These are phyloP conservation scores for Bertia moriformis DNA, from an alignment of 2,329 filamentous ascomycete genomes.

Conservation along the genomic window DNA sequence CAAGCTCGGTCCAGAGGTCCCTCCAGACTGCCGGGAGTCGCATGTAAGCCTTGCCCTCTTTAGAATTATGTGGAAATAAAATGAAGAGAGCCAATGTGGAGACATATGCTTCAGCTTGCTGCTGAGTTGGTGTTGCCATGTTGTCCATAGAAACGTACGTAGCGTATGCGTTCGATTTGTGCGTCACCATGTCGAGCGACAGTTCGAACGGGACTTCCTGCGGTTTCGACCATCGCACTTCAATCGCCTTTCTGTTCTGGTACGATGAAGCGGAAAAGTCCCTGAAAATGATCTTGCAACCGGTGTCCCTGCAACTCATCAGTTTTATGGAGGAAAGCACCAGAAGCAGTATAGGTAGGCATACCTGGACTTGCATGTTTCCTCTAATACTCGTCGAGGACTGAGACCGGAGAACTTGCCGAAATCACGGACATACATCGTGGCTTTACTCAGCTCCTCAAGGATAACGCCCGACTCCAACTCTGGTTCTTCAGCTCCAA, in stretches of 20 bases:
- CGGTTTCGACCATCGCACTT: conserved; percentile 65
- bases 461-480: conserved; percentile 39
- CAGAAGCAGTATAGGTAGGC: conserved; percentile 43
- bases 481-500: conserved; percentile 47
- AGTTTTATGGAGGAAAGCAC: conserved; percentile 71
- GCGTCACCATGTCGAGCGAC: conserved; percentile 20
- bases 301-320: conserved; percentile 68
- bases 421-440: conserved; percentile 63
- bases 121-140: conserved; percentile 58
- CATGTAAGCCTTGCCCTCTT: conserved; percentile 74
- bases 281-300: conserved; percentile 51
- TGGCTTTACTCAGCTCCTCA: conserved; percentile 34
- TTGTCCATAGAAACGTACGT: conserved; percentile 37
- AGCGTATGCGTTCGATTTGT: conserved; percentile 15
- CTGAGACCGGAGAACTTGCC: conserved; percentile 66
- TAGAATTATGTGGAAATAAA: conserved; percentile 61
- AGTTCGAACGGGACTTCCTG: conserved; percentile 36
- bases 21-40: conserved; percentile 69
- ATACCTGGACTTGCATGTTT: conserved; percentile 70
- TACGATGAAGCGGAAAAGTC: conserved; percentile 61
- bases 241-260: conserved; percentile 61
- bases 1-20: conserved; percentile 71
- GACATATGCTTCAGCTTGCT: conserved; percentile 77
- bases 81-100: conserved; percentile 72
- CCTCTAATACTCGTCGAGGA: conserved; percentile 66